These are phyloP conservation scores for Phylloporus sp. DNA, from an alignment of 1,284 basidiomycete species.

Conservation along the genomic window DNA sequence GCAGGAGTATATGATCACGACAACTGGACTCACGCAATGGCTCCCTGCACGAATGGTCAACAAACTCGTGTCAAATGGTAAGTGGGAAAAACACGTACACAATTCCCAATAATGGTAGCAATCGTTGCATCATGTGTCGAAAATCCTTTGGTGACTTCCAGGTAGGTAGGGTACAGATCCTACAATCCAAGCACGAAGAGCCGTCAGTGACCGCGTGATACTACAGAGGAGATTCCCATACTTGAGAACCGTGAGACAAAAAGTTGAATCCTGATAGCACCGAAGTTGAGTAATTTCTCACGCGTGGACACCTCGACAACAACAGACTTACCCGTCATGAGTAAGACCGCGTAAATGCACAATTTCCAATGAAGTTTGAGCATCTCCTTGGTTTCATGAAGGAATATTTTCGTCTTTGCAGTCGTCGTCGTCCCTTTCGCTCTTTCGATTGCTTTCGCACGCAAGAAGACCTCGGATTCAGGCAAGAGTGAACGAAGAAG, in stretches of 20 bases:
- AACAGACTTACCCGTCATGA: conserved; percentile 72
- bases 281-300: conserved; percentile 11
- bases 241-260: conserved; percentile 86
- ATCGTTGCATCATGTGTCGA: conserved; percentile 70
- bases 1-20: background rate
- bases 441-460: conserved; percentile 60
- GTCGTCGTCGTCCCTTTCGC: conserved; percentile 48
- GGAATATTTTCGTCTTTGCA: conserved; percentile 76
- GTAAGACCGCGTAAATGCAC: conserved; percentile 83
- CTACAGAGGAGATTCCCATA: conserved; percentile 21
- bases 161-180: conserved; percentile 85
- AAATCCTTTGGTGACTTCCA: conserved; percentile 70
- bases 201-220: background rate
- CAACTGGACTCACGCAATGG: conserved; percentile 60
- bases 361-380: conserved; percentile 86
- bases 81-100: conserved; percentile 50
- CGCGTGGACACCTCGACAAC: background rate
- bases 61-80: conserved; percentile 2
- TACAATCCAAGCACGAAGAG: conserved; percentile 22
- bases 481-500: conserved; percentile 78
- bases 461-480: conserved; percentile 81
- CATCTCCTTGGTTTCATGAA: conserved; percentile 78
- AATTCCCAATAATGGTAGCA: conserved; percentile 92
- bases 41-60: conserved; percentile 60
- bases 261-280: conserved; percentile 86